These are phyloP conservation scores for Gossypium longicalyx DNA, from an alignment of 345 rosid species.

Conservation along the genomic window DNA sequence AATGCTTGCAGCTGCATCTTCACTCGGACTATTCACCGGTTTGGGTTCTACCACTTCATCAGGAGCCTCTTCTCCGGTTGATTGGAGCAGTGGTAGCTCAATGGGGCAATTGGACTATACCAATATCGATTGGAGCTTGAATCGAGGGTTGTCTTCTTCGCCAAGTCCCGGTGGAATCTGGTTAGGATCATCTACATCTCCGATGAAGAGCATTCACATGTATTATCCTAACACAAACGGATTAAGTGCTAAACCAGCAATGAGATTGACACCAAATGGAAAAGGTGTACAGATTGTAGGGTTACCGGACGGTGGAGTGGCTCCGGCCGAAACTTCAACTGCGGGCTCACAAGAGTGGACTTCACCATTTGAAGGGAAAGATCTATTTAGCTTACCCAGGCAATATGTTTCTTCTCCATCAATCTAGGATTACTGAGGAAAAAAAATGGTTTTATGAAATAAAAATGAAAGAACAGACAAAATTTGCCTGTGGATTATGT, in stretches of 20 bases:
- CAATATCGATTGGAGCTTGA: slow-evolving; percentile 79
- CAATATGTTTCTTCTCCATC: slow-evolving; percentile 77
- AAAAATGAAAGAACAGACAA: slow-evolving; percentile 25
- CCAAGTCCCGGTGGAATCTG: slow-evolving; percentile 41
- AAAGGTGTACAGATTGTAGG: slow-evolving; percentile 37
- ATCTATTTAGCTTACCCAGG: slow-evolving; percentile 81
- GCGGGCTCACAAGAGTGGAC: slow-evolving; percentile 66
- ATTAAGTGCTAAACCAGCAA: slow-evolving; percentile 36
- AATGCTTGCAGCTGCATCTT: slow-evolving; percentile 66
- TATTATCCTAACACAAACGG: slow-evolving; percentile 38
- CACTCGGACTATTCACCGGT: slow-evolving; percentile 73
- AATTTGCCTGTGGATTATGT: slow-evolving; percentile 43
- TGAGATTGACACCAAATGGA: slow-evolving; percentile 37
- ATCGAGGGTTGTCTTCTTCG: slow-evolving; percentile 37
- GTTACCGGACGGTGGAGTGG: slow-evolving; percentile 37
- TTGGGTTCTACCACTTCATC: slow-evolving; percentile 54
- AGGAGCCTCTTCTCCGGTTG: slow-evolving; percentile 59
- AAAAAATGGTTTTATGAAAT: slow-evolving; percentile 27
- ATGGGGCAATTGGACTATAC: slow-evolving; percentile 55
- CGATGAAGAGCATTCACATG: slow-evolving; percentile 29
- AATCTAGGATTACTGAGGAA: slow-evolving; percentile 42
- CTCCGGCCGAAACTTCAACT: slow-evolving; percentile 35
- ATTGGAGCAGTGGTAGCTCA: slow-evolving; percentile 65
- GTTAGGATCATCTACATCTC: slow-evolving; percentile 30
- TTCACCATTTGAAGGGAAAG: slow-evolving; percentile 87